These are phyloP conservation scores for Aspergillus leporis DNA, from an alignment of 495 filamentous ascomycete species.

Conservation along the genomic window DNA sequence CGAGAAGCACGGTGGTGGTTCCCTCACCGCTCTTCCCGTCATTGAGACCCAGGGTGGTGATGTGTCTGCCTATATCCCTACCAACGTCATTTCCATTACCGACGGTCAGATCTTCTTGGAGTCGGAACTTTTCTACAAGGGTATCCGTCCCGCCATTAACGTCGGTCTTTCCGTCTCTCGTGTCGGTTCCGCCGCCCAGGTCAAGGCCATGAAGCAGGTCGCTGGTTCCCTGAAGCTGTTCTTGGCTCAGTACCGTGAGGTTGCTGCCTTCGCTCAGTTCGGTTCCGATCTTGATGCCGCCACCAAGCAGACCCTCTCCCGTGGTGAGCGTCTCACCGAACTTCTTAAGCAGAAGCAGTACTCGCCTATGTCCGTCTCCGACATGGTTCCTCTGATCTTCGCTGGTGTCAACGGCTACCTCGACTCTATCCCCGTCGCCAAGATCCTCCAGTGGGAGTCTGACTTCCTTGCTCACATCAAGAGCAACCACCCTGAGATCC, in stretches of 20 bases:
- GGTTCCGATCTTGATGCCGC: constrained; percentile 99
- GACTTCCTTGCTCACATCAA: constrained; percentile 92
- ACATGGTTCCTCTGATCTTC: constrained; percentile 99
- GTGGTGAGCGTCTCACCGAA: constrained; percentile 99
- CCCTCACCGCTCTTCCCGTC: constrained; percentile 94
- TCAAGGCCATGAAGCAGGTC: constrained; percentile 99
- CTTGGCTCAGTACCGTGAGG: constrained; percentile 99
- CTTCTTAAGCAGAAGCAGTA: constrained; percentile 99
- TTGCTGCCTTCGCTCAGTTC: constrained; percentile 99
- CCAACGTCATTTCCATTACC: constrained; percentile 99
- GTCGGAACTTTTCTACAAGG: constrained; percentile 99
- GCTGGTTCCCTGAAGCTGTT: constrained; percentile 99
- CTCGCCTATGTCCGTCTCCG: constrained; percentile 96
- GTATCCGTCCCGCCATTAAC: constrained; percentile 99
- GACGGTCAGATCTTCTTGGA: constrained; percentile 99
- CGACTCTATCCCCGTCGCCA: constrained; percentile 80
- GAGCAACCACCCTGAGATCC: constrained; percentile 81
- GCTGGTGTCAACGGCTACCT: constrained; percentile 98
- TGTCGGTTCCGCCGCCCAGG: constrained; percentile 98
- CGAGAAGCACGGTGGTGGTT: constrained; percentile 93
- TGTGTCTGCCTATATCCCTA: constrained; percentile 99
- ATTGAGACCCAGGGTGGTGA: constrained; percentile 99
- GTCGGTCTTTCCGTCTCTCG: constrained; percentile 99
- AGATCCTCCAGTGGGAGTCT: constrained; percentile 86
- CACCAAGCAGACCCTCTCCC: constrained; percentile 97